These are phyloP conservation scores for Eurotiales sp. DNA, from an alignment of 2,329 filamentous ascomycete species.

Conservation along the genomic window DNA sequence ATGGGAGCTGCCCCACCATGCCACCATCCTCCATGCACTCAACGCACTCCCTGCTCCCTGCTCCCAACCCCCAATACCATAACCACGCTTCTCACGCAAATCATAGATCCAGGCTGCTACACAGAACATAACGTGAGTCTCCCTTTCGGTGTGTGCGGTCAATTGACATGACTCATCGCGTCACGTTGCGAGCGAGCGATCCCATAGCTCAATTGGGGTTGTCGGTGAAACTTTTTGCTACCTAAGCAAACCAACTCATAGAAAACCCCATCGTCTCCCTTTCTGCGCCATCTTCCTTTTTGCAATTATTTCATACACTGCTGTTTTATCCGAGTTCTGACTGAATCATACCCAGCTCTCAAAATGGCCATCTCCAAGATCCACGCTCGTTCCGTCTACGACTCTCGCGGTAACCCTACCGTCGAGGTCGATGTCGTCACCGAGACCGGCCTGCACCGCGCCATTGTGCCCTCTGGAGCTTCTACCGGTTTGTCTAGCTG, in stretches of 20 bases:
- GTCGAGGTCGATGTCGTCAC: constrained; percentile 97
- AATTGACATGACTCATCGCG: constrained; percentile 16
- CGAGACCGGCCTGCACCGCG: constrained; percentile 92
- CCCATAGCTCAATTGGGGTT: constrained; percentile 30
- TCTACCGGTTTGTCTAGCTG: constrained; percentile 69
- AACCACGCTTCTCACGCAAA: no score
- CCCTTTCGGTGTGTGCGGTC: constrained; percentile 4
- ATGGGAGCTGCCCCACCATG: constrained; percentile 10
- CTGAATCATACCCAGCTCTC: constrained; percentile 12
- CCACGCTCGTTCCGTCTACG: constrained; percentile 93
- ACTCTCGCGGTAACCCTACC: constrained; percentile 97
- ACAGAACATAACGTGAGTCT: constrained; percentile 4
- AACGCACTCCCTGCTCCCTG: no score
- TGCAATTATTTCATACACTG: neutral
- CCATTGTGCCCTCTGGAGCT: constrained; percentile 94
- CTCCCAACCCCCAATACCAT: no score
- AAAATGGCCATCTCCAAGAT: constrained; percentile 89
- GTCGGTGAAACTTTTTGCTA: constrained; percentile 36
- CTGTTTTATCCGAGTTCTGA: constrained; percentile 4
- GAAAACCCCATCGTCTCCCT: constrained; percentile 12
- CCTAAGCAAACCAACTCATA: constrained; percentile 30
- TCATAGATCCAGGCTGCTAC: no score
- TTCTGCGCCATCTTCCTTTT: constrained; percentile 11
- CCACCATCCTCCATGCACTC: no score
- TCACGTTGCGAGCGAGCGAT: constrained; percentile 18